Percentiles rank a stretch among this genome's conserved stretches.
Conservation (phyloP, 164 flowering plant species). For the Vitis cinerea region DNA sequence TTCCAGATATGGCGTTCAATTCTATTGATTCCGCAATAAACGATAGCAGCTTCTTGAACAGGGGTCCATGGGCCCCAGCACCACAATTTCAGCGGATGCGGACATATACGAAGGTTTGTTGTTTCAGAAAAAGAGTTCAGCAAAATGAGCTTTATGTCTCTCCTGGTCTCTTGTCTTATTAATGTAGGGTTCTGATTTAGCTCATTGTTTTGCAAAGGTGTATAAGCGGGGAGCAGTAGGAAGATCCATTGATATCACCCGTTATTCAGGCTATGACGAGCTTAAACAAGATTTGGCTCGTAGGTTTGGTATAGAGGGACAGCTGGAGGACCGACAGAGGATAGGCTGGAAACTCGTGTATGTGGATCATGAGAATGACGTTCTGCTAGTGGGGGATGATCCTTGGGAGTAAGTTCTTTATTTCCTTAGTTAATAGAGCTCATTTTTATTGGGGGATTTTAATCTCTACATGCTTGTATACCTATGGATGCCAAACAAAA, state of each 20-base stretch:
- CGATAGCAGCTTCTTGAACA: constrained; percentile 58
- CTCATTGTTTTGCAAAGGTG: constrained; percentile 46
- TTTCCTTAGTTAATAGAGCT: not conserved
- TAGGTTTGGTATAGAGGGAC: constrained; percentile 97
- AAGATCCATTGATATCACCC: constrained; percentile 84
- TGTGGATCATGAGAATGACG: constrained; percentile 90
- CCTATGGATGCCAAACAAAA: too few relatives aligned
- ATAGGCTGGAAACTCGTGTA: constrained; percentile 96
- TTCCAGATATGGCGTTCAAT: constrained; percentile 79
- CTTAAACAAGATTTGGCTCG: constrained; percentile 95
- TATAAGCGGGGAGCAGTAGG: constrained; percentile 99
- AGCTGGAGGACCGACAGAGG: constrained; percentile 82
- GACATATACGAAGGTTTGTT: constrained; percentile 82
- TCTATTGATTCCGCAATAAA: constrained; percentile 77
- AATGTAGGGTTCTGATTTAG: constrained; percentile 7
- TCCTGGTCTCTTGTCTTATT: not conserved
- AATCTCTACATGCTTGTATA: not conserved
- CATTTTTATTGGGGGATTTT: not conserved
- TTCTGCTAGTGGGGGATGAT: constrained; percentile 93
- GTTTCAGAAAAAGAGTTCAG: not conserved
- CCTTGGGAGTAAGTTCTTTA: constrained; percentile 93
- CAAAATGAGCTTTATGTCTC: not conserved
- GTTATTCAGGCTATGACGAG: constrained; percentile 89
- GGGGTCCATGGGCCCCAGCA: constrained; percentile 64
- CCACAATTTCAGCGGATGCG: constrained; percentile 76